Base-by-base conservation (phyloP, 2,329 filamentous ascomycete species). In the Exophiala xenobiotica region DNA sequence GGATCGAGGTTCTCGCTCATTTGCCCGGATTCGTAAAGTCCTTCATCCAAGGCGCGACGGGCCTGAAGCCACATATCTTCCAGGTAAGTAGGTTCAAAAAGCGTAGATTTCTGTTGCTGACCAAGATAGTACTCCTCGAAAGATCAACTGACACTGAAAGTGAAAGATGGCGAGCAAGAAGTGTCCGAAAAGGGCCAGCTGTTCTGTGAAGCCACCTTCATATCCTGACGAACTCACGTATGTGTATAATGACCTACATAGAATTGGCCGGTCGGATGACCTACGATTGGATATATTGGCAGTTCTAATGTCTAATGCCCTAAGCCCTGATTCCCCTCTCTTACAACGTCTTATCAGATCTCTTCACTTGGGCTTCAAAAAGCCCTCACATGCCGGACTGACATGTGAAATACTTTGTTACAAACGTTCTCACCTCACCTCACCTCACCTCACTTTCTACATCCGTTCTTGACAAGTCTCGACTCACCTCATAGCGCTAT, bases 51-150 rank as follows among this genome's bases (percentile, higher is more conserved):
- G 86, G 82, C 59, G 89, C 92, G 9, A 90, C 86, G 3, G 93
- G 93, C 57, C 95, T 93, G 22, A 93, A 90, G 76, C 93, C 93
- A 4, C 99, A 96, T 70, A 97, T 99, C 64, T 99, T 96, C 74
- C 93, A 95, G 79, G 89, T 91, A 70, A 60, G 78, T 68, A 31
- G 38, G 8, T 2, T 11, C 40, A 14, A n/a, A 14, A n/a, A 16
- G 5, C 16, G 6, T 9, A 4, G 9, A 19, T 24, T 33, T 9
- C 3, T 22, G 38, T 8, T n/a, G 20, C 38, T 40, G 38, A 40
- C 38, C 19, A 16, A 23, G n/a, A 23, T 59, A 96, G 87, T 97
- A 85, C 71, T 78, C 78, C 14, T 86, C 88, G 27, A 73, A 75
- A 54, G 72, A 78, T 51, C 81, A 81, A 64, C 78, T 89, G 51